Conservation (phyloP, 2,329 filamentous ascomycete species). For the Monosporascus sp. region DNA sequence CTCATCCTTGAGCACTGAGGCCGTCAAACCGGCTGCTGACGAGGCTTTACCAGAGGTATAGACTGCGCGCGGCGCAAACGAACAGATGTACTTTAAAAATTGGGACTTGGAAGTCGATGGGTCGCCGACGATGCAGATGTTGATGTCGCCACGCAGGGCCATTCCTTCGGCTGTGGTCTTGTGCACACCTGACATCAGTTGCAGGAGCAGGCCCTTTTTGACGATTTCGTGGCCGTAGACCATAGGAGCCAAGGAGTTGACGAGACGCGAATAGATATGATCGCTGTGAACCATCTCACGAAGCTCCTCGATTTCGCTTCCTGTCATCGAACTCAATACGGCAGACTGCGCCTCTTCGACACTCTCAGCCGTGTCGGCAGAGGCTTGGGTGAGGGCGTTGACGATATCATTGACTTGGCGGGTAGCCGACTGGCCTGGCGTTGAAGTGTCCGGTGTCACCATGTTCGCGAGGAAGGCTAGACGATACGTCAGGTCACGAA, state of each 20-base stretch:
- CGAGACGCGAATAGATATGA: constrained; percentile 88
- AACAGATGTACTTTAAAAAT: constrained; percentile 96
- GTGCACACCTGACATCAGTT: constrained; percentile 91
- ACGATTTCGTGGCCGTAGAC: constrained; percentile 97
- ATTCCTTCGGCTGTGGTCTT: constrained; percentile 92
- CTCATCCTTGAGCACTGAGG: constrained; percentile 94
- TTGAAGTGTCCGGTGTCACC: constrained; percentile 83
- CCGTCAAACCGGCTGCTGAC: constrained; percentile 93
- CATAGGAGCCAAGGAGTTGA: constrained; percentile 92
- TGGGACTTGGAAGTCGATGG: constrained; percentile 97
- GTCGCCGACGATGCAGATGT: constrained; percentile 97
- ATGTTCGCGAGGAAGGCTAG: constrained; percentile 97
- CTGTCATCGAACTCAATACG: constrained; percentile 79
- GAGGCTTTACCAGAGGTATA: constrained; percentile 98
- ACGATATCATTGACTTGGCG: constrained; percentile 81
- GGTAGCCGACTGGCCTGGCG: constrained; percentile 67
- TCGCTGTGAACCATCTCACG: constrained; percentile 91
- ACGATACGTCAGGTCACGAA: constrained; percentile 89
- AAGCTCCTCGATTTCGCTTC: constrained; percentile 84
- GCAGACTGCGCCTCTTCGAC: constrained; percentile 85
- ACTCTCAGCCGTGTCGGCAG: constrained; percentile 61
- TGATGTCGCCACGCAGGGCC: constrained; percentile 93
- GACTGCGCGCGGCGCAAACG: constrained; percentile 90
- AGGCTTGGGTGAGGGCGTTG: constrained; percentile 71
- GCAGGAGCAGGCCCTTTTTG: constrained; percentile 91